Evolutionary conservation across 345 rosid species (phyloP), one percentile per base, ranked within the genome.

Genomic region (Gossypium ekmanianum): DNA sequence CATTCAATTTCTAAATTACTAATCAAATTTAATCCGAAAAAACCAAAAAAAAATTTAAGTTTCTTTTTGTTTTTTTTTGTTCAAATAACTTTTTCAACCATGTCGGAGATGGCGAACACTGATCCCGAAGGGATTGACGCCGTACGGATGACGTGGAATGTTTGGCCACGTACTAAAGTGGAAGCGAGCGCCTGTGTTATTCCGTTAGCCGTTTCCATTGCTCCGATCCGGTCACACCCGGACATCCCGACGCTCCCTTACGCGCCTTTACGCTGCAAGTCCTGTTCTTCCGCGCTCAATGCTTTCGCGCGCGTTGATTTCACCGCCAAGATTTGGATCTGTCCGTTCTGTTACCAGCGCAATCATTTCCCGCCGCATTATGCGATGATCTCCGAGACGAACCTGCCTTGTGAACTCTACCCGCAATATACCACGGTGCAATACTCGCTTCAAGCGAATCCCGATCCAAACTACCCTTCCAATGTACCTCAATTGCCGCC

Each of bases 101-200:
- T 89, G 97, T 91, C 99, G 80, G 98, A 90, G 84, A 91, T 92
- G 89, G 88, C 89, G 54, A 87, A 27, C 89, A 76, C 78, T 64
- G 99, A 93, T 88, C 94, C 91, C 7, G 99, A 96, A 74, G 97
- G 99, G 43, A 80, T 95, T 44, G 97, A 95, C 74, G 98, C 94
- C 75, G 94, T 95, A n/a, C 89, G 99, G 8, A 95, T 95, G 99
- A 82, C 93, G 13, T 95, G 99, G 99, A 95, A 95, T 79, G 85
- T 82, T 3, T 95, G 97, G 99, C 99, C 99, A 7, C 93, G 98
- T 14, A 89, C 98, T 43, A 95, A 93, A 74, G 94, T 95, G 4
- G 99, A 95, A 77, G 93, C 99, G 11, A 90, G 94, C 85, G 92
- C 90, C 85, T 93, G 97, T 87, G 99, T 95, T 27, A 85, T 95